phyloP scores from a whole-genome alignment of 2,329 filamentous ascomycete genomes.

The Phyllosticta citriasiana region DNA sequence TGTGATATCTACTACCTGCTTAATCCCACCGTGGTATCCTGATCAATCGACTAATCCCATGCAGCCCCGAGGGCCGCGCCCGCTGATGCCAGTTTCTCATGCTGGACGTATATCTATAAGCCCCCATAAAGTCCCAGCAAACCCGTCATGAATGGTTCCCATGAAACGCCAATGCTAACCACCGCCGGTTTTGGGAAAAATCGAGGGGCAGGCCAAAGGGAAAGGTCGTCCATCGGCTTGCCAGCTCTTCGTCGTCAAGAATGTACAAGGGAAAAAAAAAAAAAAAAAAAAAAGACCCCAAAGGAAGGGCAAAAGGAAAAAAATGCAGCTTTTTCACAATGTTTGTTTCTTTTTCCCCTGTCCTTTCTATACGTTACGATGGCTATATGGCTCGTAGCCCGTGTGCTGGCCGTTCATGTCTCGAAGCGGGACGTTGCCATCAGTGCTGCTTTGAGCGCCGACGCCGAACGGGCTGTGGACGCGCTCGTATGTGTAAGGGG shows the following conservation, averaged over 20 bases:
- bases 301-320: not conserved
- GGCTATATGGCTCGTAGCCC: conserved; percentile 9
- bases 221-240: not conserved
- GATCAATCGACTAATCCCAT: too few species aligned
- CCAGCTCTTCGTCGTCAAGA: not conserved
- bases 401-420: conserved; percentile 10
- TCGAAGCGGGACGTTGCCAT: conserved; percentile 1
- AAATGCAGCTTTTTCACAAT: not conserved
- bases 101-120: not conserved
- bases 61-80: too few species aligned
- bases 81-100: not conserved
- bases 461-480: conserved; percentile 33
- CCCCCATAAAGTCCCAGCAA: not conserved
- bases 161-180: not conserved
- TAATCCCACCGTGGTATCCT: too few species aligned
- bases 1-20: too few species aligned
- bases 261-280: not conserved
- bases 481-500: conserved; percentile 51
- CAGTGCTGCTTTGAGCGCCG: not conserved
- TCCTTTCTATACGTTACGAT: not conserved
- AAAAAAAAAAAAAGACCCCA: not conserved
- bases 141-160: not conserved
- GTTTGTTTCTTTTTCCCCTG: not conserved
- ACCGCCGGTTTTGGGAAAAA: not conserved
- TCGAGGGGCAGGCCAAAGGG: not conserved